Evolutionary conservation across 2,329 filamentous ascomycete genomes (phyloP), one percentile per base, ranked within the genome.

Genomic region (Coleophoma eucalyptorum): DNA sequence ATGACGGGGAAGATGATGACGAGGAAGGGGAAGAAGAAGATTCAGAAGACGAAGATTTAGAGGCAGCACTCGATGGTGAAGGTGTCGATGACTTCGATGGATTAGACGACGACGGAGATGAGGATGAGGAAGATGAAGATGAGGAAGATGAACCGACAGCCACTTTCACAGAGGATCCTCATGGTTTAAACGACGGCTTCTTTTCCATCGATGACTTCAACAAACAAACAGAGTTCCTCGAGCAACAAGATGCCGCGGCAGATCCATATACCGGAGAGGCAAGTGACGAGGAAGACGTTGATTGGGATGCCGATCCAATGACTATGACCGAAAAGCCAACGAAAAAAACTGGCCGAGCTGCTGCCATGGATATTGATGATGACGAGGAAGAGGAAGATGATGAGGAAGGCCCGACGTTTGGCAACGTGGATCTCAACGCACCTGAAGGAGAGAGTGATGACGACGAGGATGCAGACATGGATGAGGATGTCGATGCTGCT

Each of bases 131-230:
- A 0, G 75, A 78, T 1, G 76, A 78, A 2, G 75, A 72, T 1
- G 70, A 70, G 11, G 72, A 76, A 3, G 77, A 78, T 18, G 71
- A 75, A 42, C 67, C 73, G 4, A 68, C 71, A 1, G 78, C 79
- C 45, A 79, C 80, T 37, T 86, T 86, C 53, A 72, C 83, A 8
- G 77, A 85, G 59, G 91, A 97, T 63, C 84, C 84, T 4, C 79
- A 94, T 64, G 90, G 91, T 6, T 81, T 99, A 32, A 97, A 99
- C 63, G 94, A 99, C 65, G 93, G 91, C 5, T 99, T 99, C 73
- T 99, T 99, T 72, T 96, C 90, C 15, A 93, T 99, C 62, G 92
- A 97, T 62, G 85, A 95, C 53, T 99, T 99, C 79, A 99, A 99
- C 76, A 90, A 87, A 66, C 89, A 95, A 65, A 90, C 91, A 2